Conservation (phyloP, 768 basidiomycete genomes). For the Lactarius hatsudake region DNA sequence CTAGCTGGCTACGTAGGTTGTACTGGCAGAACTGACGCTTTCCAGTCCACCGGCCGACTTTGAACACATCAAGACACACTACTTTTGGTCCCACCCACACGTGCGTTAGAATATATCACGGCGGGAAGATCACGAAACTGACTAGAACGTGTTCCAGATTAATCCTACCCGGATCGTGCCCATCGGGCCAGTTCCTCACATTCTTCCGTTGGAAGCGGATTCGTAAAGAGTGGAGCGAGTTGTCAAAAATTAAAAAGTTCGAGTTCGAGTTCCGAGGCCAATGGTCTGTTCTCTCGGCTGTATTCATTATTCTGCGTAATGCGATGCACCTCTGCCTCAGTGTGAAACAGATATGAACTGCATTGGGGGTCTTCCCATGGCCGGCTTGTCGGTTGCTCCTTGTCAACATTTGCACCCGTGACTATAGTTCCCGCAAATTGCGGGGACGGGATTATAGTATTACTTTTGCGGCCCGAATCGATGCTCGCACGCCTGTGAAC, state of each 20-base stretch:
- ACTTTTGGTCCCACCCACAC: conserved; percentile 59
- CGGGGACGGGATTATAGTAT: too few species aligned
- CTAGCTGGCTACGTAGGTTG: conserved; percentile 76
- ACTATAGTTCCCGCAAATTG: too few species aligned
- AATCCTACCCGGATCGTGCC: conserved; percentile 80
- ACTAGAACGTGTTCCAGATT: conserved; percentile 43
- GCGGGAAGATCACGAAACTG: background rate
- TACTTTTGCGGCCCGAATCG: background rate
- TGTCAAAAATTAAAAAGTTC: background rate
- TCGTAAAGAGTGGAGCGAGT: background rate
- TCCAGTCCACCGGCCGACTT: conserved; percentile 89
- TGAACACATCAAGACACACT: conserved; percentile 79
- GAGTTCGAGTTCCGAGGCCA: background rate
- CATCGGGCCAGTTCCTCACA: conserved; percentile 65
- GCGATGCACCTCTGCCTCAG: background rate
- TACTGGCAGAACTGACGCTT: conserved; percentile 91
- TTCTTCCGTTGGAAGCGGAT: conserved; percentile 48
- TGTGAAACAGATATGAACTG: background rate
- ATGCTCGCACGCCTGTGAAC: background rate
- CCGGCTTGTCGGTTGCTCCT: background rate
- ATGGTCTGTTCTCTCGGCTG: background rate
- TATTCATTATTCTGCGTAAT: background rate
- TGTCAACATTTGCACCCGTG: too few species aligned
- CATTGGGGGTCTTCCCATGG: background rate
- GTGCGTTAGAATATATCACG: background rate